Evolutionary conservation across 228 moss, liverwort and hornwort genomes (phyloP), one percentile per base, ranked within the genome.

Genomic region (Sphagnum magellanicum): DNA sequence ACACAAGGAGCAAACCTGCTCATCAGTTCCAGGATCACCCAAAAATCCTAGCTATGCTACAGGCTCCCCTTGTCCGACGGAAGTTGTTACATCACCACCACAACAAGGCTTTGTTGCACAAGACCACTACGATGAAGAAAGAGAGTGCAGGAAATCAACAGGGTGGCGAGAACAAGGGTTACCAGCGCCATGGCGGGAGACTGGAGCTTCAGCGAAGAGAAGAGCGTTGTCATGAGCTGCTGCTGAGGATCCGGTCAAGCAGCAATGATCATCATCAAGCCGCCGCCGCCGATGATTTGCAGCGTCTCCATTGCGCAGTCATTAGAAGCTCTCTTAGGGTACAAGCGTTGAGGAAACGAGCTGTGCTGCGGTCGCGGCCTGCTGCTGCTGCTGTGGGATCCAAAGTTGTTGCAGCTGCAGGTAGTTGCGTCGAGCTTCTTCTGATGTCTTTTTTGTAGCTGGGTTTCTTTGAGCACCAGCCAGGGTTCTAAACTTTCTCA

Each of bases 121-220:
- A 32, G 32, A 32, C 32, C 32, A 32, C 32, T 32, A 32, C 32
- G 32, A 32, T 32, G 32, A 32, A 32, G 32, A 32, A 32, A 32
- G 32, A 32, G 32, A 32, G 32, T 32, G 32, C 32, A 32, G 32
- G 32, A 32, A 32, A 32, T 32, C 32, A 32, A 32, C 32, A 32
- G 32, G 32, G 32, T 32, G 32, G 32, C 32, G 32, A 32, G 32
- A 32, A 32, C 32, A 32, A 32, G 32, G 32, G 32, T 32, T 32
- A 32, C 32, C 32, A 32, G 32, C 32, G 68, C 75, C 74, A 78
- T 78, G 80, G 83, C 63, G 86, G 68, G 65, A 76, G 78, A 63
- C 57, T 87, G 63, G 86, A 87, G 71, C 73, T 87, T 78, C 78
- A 47, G 72, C 69, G 86, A 78, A 73, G 82, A 16, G 72, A 76